Evolutionary conservation across 2,329 filamentous ascomycete species (phyloP).

Genomic region (Fusarium domesticum): DNA sequence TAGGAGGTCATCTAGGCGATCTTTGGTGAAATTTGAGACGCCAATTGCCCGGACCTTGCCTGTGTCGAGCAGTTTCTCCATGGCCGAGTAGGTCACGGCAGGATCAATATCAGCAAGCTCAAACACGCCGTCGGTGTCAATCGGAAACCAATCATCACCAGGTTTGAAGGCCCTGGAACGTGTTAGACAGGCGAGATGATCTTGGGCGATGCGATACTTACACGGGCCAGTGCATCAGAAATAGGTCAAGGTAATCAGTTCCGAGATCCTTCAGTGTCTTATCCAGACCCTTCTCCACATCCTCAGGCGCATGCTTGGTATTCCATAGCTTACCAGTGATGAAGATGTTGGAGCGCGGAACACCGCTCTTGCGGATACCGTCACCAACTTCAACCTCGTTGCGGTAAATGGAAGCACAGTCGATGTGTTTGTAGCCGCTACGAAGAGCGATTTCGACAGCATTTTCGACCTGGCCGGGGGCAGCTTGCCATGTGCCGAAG

Average conservation of each 20-base stretch:
- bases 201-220: not conserved
- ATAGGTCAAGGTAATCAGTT: constrained; percentile 46
- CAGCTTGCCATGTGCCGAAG: constrained; percentile 67
- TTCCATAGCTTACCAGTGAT: constrained; percentile 63
- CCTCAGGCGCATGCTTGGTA: constrained; percentile 46
- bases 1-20: constrained; percentile 42
- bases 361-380: constrained; percentile 39
- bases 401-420: constrained; percentile 44
- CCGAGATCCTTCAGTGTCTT: constrained; percentile 47
- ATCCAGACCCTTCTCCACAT: constrained; percentile 46
- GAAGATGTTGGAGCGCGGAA: constrained; percentile 42
- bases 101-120: constrained; percentile 53
- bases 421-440: constrained; percentile 42
- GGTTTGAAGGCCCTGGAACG: constrained; percentile 48
- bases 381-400: constrained; percentile 43
- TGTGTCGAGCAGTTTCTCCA: constrained; percentile 38
- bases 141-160: constrained; percentile 42
- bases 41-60: constrained; percentile 46
- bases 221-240: constrained; percentile 9
- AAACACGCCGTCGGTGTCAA: constrained; percentile 61
- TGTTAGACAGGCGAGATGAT: not conserved
- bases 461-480: constrained; percentile 42
- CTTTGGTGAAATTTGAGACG: constrained; percentile 48
- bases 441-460: constrained; percentile 40
- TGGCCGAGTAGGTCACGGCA: constrained; percentile 40